phyloP scores from a whole-genome alignment of 305 asterid genomes.

The Vinca major region DNA sequence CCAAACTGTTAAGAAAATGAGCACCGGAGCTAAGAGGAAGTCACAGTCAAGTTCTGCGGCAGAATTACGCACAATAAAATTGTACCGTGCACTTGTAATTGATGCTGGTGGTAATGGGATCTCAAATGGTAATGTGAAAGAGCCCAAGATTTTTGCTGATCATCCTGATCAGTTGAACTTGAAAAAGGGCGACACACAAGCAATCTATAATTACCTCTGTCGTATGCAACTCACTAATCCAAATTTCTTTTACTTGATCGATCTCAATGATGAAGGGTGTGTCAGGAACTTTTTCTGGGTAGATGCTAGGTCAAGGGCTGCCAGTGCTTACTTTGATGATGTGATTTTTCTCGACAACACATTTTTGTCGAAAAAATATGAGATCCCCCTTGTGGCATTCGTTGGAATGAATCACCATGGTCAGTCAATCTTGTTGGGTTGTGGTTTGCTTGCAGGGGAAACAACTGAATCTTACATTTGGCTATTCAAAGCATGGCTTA shows the following conservation, averaged over 20 bases:
- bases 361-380: slow-evolving; percentile 56
- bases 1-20: slow-evolving; percentile 56
- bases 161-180: slow-evolving; percentile 38
- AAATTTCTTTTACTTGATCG: slow-evolving; percentile 57
- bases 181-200: slow-evolving; percentile 59
- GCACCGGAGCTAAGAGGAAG: slow-evolving; percentile 54
- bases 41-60: slow-evolving; percentile 36
- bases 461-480: slow-evolving; percentile 45
- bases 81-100: slow-evolving; percentile 48
- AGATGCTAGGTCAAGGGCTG: slow-evolving; percentile 63
- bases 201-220: slow-evolving; percentile 59
- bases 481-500: slow-evolving; percentile 55
- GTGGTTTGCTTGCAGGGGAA: slow-evolving; percentile 66
- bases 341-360: slow-evolving; percentile 58
- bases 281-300: slow-evolving; percentile 66
- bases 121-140: slow-evolving; percentile 30
- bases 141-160: slow-evolving; percentile 26
- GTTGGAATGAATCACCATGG: slow-evolving; percentile 76
- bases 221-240: slow-evolving; percentile 80
- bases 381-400: slow-evolving; percentile 57
- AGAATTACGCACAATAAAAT: slow-evolving; percentile 56
- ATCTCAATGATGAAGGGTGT: slow-evolving; percentile 59
- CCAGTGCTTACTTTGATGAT: slow-evolving; percentile 48
- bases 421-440: slow-evolving; percentile 59
- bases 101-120: slow-evolving; percentile 41